Evolutionary conservation across 176 grass and related monocot species (phyloP).

Genomic region (Ensete ventricosum): DNA sequence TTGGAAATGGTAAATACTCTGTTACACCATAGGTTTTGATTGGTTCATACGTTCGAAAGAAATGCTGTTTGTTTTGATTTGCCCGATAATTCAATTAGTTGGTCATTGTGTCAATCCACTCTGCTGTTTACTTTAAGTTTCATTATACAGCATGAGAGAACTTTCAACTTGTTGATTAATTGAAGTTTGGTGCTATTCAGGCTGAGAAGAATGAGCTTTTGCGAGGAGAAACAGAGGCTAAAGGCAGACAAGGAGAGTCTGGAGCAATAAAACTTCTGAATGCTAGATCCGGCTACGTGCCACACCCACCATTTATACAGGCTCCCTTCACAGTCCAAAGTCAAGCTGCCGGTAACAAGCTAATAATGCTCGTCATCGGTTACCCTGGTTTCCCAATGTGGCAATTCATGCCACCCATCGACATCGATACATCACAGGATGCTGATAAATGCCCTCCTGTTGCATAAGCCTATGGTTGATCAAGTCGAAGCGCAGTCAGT

Average conservation of each 20-base stretch:
- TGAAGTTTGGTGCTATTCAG: slow-evolving; percentile 32
- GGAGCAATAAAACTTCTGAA: slow-evolving; percentile 77
- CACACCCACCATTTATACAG: slow-evolving; percentile 58
- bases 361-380: slow-evolving; percentile 83
- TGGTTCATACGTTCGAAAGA: not conserved
- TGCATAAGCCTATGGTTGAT: slow-evolving; percentile 28
- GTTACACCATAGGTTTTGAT: not conserved
- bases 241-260: slow-evolving; percentile 89
- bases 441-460: slow-evolving; percentile 69
- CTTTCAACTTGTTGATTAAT: not conserved
- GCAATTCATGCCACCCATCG: slow-evolving; percentile 85
- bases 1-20: not conserved
- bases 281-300: slow-evolving; percentile 35
- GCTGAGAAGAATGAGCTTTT: slow-evolving; percentile 90
- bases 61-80: not conserved
- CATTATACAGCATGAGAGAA: not conserved
- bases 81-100: not conserved
- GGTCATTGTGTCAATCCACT: not conserved
- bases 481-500: not conserved
- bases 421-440: slow-evolving; percentile 86
- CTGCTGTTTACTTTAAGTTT: not conserved
- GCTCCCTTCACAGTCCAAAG: slow-evolving; percentile 50
- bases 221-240: slow-evolving; percentile 81
- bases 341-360: slow-evolving; percentile 49
- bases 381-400: slow-evolving; percentile 93